Percentiles rank a stretch among this genome's conserved stretches.
phyloP scores from a whole-genome alignment of 164 flowering plant genomes.

The Stephania japonica region DNA sequence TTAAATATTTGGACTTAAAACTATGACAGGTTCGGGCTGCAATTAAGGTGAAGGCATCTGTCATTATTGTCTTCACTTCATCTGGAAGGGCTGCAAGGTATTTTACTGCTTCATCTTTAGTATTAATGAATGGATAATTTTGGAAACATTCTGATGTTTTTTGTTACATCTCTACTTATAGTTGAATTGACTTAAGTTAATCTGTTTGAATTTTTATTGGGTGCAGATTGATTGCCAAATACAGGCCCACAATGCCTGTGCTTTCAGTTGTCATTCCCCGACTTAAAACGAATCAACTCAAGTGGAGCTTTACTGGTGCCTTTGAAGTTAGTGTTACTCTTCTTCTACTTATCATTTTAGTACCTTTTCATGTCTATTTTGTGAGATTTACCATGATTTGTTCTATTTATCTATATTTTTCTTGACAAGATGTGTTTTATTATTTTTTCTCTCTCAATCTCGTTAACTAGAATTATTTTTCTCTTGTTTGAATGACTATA shows the following conservation, averaged over 20 bases:
- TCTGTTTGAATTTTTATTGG: neutral
- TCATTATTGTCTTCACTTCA: conserved; percentile 77
- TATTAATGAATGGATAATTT: neutral
- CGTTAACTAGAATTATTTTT: neutral
- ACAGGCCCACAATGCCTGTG: conserved; percentile 92
- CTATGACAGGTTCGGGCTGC: conserved; percentile 68
- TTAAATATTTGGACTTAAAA: neutral
- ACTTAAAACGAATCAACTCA: conserved; percentile 78
- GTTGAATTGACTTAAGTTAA: neutral
- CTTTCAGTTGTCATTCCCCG: conserved; percentile 87
- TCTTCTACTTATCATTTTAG: conserved; percentile 3
- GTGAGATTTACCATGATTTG: neutral
- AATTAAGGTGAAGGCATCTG: conserved; percentile 87
- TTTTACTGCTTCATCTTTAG: neutral
- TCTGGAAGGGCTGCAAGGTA: conserved; percentile 97
- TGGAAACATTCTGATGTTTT: neutral
- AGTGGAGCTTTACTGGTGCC: conserved; percentile 89
- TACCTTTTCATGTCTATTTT: neutral
- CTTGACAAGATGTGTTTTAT: neutral
- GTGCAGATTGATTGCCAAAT: conserved; percentile 85
- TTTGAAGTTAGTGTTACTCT: conserved; percentile 54
- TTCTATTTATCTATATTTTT: neutral
- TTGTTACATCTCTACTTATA: neutral
- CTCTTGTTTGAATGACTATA: neutral
- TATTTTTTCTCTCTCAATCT: conserved; percentile 2